Evolutionary conservation across 148 eudicot genomes (phyloP).

Genomic region (Pharnaceum exiguum): DNA sequence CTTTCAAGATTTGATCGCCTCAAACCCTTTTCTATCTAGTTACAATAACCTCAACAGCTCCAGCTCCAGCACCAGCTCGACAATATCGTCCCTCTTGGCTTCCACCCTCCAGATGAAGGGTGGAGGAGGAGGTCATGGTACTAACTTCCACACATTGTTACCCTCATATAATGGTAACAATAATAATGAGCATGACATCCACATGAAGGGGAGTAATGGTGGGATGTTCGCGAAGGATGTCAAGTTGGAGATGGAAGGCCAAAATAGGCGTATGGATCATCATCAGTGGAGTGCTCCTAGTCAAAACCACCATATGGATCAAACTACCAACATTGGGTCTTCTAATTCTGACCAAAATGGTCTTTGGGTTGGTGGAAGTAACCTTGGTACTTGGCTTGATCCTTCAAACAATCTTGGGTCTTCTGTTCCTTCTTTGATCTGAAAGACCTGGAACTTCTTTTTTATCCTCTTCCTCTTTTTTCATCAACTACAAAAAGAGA

Average conservation of each 20-base stretch:
- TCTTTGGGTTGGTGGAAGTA: conserved; percentile 37
- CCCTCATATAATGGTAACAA: too few species aligned
- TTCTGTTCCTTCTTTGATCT: conserved; percentile 69
- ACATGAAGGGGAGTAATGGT: conserved; percentile 14
- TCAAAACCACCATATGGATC: conserved; percentile 27
- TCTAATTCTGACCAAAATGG: conserved; percentile 40
- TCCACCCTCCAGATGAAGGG: conserved; percentile 27
- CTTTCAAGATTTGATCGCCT: conserved; percentile 30
- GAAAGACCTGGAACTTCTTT: not conserved
- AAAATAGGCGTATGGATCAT: conserved; percentile 23
- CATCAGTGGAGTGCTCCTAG: conserved; percentile 16
- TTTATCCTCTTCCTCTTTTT: not conserved
- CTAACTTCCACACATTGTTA: conserved; percentile 30
- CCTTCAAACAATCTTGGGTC: conserved; percentile 48
- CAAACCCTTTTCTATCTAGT: conserved; percentile 32
- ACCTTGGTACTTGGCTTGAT: conserved; percentile 58
- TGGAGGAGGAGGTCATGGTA: conserved; percentile 20
- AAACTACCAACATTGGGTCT: conserved; percentile 17
- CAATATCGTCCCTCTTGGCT: conserved; percentile 39
- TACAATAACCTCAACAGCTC: conserved; percentile 24
- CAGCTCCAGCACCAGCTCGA: conserved; percentile 5
- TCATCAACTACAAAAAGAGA: not conserved
- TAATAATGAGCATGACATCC: conserved; percentile 31
- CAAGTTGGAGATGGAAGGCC: conserved; percentile 36
- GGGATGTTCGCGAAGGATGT: conserved; percentile 27